Conservation (phyloP, 495 filamentous ascomycete genomes). For the Eremomyces bilateralis region DNA sequence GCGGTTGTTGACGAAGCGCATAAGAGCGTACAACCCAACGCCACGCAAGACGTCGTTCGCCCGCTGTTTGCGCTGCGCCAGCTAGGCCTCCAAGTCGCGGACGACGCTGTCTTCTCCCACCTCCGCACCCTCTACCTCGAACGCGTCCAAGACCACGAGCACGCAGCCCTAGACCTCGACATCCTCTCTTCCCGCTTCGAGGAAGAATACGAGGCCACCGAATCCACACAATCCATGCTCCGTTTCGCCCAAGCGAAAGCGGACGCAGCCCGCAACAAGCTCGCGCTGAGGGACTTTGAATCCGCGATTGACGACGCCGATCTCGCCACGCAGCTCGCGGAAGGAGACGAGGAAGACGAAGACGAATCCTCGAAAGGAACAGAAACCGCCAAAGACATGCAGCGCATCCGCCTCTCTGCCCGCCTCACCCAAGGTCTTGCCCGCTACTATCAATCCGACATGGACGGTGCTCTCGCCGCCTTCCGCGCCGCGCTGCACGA, state of each 20-base stretch:
- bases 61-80: conserved; percentile 81
- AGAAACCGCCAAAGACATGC: too few species aligned
- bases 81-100: conserved; percentile 41
- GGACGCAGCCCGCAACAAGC: conserved; percentile 59
- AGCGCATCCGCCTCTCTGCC: conserved; percentile 58
- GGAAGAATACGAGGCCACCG: conserved; percentile 59
- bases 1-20: too few species aligned
- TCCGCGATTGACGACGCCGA: conserved; percentile 41
- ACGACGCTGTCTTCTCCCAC: conserved; percentile 44
- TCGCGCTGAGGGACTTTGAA: conserved; percentile 40
- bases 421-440: conserved; percentile 74
- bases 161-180: conserved; percentile 43
- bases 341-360: conserved; percentile 26
- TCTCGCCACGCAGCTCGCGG: conserved; percentile 17
- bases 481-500: conserved; percentile 69
- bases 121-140: conserved; percentile 65
- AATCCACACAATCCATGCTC: conserved; percentile 47
- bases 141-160: conserved; percentile 40
- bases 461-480: conserved; percentile 46
- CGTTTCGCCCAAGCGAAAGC: conserved; percentile 67
- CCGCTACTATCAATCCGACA: conserved; percentile 41
- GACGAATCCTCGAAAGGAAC: conserved; percentile 24
- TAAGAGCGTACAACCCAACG: conserved; percentile 29
- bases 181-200: conserved; percentile 47
- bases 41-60: conserved; percentile 38